phyloP scores from a whole-genome alignment of 164 flowering plant species.

The Vitis riparia region DNA sequence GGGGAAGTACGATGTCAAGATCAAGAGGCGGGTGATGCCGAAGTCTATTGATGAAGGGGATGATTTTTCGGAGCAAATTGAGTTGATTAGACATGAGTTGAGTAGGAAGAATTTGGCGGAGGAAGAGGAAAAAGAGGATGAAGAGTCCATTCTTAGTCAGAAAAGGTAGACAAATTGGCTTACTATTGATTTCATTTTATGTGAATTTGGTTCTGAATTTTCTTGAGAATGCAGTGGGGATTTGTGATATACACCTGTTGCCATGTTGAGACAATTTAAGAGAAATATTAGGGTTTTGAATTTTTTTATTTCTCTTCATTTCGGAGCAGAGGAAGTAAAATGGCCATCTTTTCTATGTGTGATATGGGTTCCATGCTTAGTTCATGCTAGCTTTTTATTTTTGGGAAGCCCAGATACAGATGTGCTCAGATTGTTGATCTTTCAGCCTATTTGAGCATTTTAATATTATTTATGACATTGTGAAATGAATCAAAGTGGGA shows the following conservation, averaged over 20 bases:
- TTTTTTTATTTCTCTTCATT: no score
- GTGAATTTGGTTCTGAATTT: not conserved
- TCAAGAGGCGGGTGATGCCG: slow-evolving; percentile 36
- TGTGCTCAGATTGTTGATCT: not conserved
- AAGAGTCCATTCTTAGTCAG: slow-evolving; percentile 46
- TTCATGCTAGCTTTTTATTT: no score
- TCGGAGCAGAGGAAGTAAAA: no score
- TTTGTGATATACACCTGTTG: not conserved
- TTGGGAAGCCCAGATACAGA: no score
- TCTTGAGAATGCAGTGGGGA: not conserved
- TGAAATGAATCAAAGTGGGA: not conserved
- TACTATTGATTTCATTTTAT: no score
- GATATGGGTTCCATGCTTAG: no score
- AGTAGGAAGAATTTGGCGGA: slow-evolving; percentile 35
- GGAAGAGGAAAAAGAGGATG: slow-evolving; percentile 20
- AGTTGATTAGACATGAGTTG: slow-evolving; percentile 59
- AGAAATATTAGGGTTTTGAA: no score
- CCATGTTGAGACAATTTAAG: no score
- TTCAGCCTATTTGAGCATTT: not conserved
- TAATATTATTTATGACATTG: no score
- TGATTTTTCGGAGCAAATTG: slow-evolving; percentile 43
- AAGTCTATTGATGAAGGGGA: slow-evolving; percentile 46
- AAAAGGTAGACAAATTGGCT: slow-evolving; percentile 51
- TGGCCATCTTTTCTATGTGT: no score
- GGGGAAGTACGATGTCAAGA: slow-evolving; percentile 71